These are phyloP conservation scores for Lipomyces sp. DNA, from an alignment of 805 yeast species.

Conservation along the genomic window DNA sequence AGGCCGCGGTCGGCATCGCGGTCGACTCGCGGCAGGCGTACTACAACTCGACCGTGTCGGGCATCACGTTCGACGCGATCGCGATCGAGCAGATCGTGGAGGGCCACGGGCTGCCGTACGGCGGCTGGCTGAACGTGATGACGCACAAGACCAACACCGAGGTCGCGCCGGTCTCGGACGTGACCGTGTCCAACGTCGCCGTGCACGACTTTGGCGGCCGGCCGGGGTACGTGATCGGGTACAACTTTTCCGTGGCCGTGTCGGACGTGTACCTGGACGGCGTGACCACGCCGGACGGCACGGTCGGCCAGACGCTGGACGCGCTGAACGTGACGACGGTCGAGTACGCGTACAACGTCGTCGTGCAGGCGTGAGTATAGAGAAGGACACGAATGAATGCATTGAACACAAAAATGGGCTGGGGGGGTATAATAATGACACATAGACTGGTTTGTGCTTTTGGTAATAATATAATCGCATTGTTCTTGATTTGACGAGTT, in stretches of 20 bases:
- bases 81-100: conserved; percentile 11
- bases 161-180: conserved; percentile 5
- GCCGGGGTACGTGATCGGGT: conserved; percentile 12
- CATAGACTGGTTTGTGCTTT: too few species aligned
- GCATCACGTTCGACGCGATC: conserved; percentile 4
- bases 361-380: background rate
- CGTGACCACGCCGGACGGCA: background rate
- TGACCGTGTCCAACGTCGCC: conserved; percentile 4
- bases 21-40: conserved; percentile 10
- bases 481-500: too few species aligned
- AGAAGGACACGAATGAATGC: too few species aligned
- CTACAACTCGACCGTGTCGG: background rate
- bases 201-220: conserved; percentile 14
- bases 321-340: background rate
- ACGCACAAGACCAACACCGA: conserved; percentile 8
- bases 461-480: too few species aligned
- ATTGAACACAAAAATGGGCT: too few species aligned
- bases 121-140: conserved; percentile 18
- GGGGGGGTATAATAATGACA: too few species aligned
- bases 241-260: background rate
- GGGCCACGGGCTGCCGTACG: conserved; percentile 9
- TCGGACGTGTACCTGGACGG: conserved; percentile 3
- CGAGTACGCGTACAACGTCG: background rate
- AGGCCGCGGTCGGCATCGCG: conserved; percentile 16
- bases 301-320: too few species aligned